Percentiles rank a stretch among this genome's conserved stretches.
Conservation (phyloP, 2,329 filamentous ascomycete species). For the Ophiostoma quercus region DNA sequence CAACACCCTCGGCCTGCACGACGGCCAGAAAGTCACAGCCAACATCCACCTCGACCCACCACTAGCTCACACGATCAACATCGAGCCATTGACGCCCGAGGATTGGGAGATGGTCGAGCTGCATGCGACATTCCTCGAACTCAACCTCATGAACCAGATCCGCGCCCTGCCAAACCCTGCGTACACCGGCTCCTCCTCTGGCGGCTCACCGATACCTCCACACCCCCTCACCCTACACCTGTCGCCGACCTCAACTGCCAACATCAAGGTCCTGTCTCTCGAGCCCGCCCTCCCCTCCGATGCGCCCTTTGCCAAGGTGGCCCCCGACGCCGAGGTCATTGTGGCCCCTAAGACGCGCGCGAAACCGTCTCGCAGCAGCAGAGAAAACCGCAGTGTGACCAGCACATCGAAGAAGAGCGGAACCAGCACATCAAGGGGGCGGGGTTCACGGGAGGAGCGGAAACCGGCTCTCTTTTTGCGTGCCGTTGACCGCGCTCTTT, state of each 20-base stretch:
- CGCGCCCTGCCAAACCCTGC: conserved; percentile 84
- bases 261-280: conserved; percentile 79
- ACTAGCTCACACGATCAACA: conserved; percentile 87
- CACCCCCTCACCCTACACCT: conserved; percentile 89
- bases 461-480: conserved; percentile 70
- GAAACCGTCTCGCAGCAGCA: conserved; percentile 59
- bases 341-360: conserved; percentile 88
- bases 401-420: conserved; percentile 74
- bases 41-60: conserved; percentile 84
- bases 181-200: conserved; percentile 47
- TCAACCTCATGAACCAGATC: conserved; percentile 90
- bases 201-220: conserved; percentile 41
- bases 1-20: conserved; percentile 66
- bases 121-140: conserved; percentile 89
- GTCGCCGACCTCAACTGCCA: conserved; percentile 91
- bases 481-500: conserved; percentile 66
- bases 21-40: conserved; percentile 71
- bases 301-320: conserved; percentile 82
- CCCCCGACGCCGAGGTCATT: conserved; percentile 91
- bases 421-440: conserved; percentile 61
- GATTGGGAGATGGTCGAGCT: conserved; percentile 99
- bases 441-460: conserved; percentile 54
- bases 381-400: conserved; percentile 72
- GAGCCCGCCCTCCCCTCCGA: conserved; percentile 64
- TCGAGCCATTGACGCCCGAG: conserved; percentile 88